Base-by-base conservation (phyloP, 495 filamentous ascomycete genomes). In the Lophiostoma macrostomum region DNA sequence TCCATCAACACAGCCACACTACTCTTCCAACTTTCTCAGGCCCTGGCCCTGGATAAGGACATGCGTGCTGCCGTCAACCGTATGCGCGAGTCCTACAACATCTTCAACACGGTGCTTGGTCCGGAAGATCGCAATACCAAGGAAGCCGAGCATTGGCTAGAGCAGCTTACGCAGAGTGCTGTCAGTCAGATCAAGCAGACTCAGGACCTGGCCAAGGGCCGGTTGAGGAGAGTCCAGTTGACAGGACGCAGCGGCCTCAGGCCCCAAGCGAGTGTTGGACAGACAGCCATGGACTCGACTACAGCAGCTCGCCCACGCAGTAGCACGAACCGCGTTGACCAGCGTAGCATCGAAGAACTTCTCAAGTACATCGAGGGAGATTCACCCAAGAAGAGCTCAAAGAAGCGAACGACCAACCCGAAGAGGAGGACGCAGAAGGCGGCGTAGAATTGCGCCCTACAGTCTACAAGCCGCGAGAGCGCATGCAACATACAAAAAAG, bases 1-100 rank as follows among this genome's bases (percentile, higher is more conserved):
- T 91, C 88, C 22, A 81, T 96, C 67, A 91, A 90, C 69, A 88
- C 90, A 0, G 94, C 91, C n/a, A 96, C 91, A 16, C 83, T 99
- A 13, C 80, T 93, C 44, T 97, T 97, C 82, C 94, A 99, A 76
- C 80, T 96, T 37, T 90, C 93, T 3, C 94, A 99, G 66, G 90
- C 91, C 0, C 75, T 97, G 36, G 94, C 94, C 25, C 74, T 97
- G 13, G 93, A 97, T 64, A 83, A 93, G 56, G 90, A 97, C 64
- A 82, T 88, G 35, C 95, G 91, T 76, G 84, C 73, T 38, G 90
- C 94, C 19, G 90, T 97, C 36, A 80, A 77, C 63, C 83, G 85
- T 66, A 99, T 99, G 94, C 83, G 87, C 25, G 90, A 96, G 63
- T 90, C 88, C 36, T 94, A 90, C 75, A 93, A 86, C 71, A 94